These are phyloP conservation scores for Sporothrix protearum DNA, from an alignment of 2,329 filamentous ascomycete species.

Conservation along the genomic window DNA sequence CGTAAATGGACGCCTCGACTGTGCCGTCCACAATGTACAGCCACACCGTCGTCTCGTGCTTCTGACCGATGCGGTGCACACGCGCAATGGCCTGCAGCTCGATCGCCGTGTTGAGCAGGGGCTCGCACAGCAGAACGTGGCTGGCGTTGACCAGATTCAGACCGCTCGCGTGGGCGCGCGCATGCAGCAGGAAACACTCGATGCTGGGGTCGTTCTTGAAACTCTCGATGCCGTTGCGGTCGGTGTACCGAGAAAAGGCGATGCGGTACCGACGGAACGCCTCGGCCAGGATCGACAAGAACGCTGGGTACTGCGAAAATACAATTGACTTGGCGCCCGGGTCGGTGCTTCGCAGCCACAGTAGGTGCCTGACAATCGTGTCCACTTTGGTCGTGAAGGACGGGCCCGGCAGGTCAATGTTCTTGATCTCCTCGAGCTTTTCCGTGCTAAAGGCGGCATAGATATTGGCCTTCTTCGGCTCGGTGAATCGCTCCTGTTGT, in stretches of 20 bases:
- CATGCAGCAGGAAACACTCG: slow-evolving; percentile 86
- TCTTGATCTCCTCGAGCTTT: slow-evolving; percentile 74
- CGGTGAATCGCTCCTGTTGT: slow-evolving; percentile 21
- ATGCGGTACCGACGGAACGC: slow-evolving; percentile 73
- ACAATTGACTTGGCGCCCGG: slow-evolving; percentile 86
- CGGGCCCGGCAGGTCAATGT: slow-evolving; percentile 66
- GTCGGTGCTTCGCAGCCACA: slow-evolving; percentile 81
- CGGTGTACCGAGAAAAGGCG: slow-evolving; percentile 66
- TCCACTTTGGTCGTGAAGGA: slow-evolving; percentile 92
- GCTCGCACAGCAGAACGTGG: slow-evolving; percentile 92
- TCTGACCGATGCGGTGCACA: slow-evolving; percentile 90
- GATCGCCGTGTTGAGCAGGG: slow-evolving; percentile 85
- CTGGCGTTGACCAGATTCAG: slow-evolving; percentile 90
- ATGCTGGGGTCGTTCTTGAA: slow-evolving; percentile 72
- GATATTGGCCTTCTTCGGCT: slow-evolving; percentile 49
- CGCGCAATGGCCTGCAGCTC: slow-evolving; percentile 93
- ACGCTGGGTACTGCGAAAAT: slow-evolving; percentile 82
- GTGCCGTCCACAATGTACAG: slow-evolving; percentile 89
- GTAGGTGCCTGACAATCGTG: slow-evolving; percentile 71
- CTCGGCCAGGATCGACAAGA: slow-evolving; percentile 66
- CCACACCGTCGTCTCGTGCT: slow-evolving; percentile 86
- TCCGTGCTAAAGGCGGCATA: slow-evolving; percentile 72
- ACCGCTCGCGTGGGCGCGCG: slow-evolving; percentile 81
- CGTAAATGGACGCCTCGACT: slow-evolving; percentile 88
- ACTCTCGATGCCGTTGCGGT: slow-evolving; percentile 62